These are phyloP conservation scores for Beauveria asiatica DNA, from an alignment of 2,329 filamentous ascomycete species.

Conservation along the genomic window DNA sequence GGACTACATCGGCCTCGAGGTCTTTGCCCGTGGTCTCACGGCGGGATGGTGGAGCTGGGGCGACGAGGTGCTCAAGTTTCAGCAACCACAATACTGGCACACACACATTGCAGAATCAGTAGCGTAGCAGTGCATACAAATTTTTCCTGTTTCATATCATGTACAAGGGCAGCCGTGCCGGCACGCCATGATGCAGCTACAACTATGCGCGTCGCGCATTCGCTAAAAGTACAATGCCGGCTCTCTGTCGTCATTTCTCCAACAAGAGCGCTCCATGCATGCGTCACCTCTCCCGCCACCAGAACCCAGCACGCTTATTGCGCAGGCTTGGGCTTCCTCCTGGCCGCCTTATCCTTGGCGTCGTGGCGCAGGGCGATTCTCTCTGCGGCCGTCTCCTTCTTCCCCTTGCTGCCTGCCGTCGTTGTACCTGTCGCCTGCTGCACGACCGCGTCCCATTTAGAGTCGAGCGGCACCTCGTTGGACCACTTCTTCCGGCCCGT, in stretches of 20 bases:
- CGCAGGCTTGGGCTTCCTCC: neutral
- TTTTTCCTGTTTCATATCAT: slow-evolving; percentile 16
- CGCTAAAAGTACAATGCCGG: slow-evolving; percentile 10
- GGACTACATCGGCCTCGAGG: slow-evolving; percentile 55
- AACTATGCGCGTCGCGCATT: slow-evolving; percentile 12
- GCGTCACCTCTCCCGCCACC: neutral
- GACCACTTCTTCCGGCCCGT: slow-evolving; percentile 54
- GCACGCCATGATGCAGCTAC: slow-evolving; percentile 8
- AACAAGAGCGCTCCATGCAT: neutral
- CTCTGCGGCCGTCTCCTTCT: slow-evolving; percentile 16
- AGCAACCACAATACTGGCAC: slow-evolving; percentile 46
- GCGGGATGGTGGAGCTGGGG: slow-evolving; percentile 75
- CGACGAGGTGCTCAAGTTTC: slow-evolving; percentile 63
- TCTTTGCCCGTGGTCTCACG: slow-evolving; percentile 68
- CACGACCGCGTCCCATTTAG: slow-evolving; percentile 35
- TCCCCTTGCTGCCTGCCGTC: neutral
- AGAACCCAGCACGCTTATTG: neutral
- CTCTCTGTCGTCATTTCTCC: neutral
- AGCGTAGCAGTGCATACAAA: slow-evolving; percentile 2
- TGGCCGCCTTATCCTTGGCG: neutral
- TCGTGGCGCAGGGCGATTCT: slow-evolving; percentile 11
- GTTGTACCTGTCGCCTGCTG: slow-evolving; percentile 15
- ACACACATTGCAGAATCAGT: neutral
- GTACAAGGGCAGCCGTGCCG: slow-evolving; percentile 8
- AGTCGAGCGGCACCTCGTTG: slow-evolving; percentile 36